Percentiles rank a stretch among this genome's conserved stretches.
Evolutionary conservation across 129 eudicot species (phyloP).

Genomic region (Lactuca sativa): DNA sequence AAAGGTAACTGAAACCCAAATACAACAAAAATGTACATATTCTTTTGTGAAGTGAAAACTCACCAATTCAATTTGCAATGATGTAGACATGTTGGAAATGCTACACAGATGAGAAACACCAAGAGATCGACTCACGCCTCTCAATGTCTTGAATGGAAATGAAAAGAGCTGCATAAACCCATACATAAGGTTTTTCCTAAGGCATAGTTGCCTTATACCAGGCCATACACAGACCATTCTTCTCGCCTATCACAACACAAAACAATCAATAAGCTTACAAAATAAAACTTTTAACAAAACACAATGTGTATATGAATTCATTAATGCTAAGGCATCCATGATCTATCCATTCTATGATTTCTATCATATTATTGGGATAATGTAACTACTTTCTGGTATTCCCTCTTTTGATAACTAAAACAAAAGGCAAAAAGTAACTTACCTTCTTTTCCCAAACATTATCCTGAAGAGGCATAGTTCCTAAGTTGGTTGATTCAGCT

Average conservation of each 20-base stretch:
- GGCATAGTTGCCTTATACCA: slow-evolving; percentile 77
- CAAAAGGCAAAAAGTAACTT: slow-evolving; percentile 20
- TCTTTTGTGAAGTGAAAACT: slow-evolving; percentile 14
- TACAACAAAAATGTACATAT: too few relatives aligned
- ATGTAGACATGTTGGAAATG: slow-evolving; percentile 57
- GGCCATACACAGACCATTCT: slow-evolving; percentile 73
- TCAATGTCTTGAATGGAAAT: slow-evolving; percentile 72
- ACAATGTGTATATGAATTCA: slow-evolving; percentile 1
- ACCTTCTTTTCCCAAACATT: slow-evolving; percentile 32
- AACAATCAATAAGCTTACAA: neutral
- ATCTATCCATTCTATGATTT: slow-evolving; percentile 17
- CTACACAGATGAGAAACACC: slow-evolving; percentile 77
- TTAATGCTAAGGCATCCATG: neutral
- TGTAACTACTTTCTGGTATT: slow-evolving; percentile 1
- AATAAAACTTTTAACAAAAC: neutral
- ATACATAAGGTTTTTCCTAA: slow-evolving; percentile 69
- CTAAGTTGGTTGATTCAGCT: slow-evolving; percentile 18
- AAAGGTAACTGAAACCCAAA: too few relatives aligned
- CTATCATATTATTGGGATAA: slow-evolving; percentile 14
- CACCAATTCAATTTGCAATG: slow-evolving; percentile 89
- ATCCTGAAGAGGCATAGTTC: neutral
- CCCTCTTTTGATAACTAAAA: slow-evolving; percentile 27
- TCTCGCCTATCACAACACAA: slow-evolving; percentile 50
- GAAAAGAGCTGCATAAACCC: slow-evolving; percentile 77
- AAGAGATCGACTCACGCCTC: slow-evolving; percentile 70